These are phyloP conservation scores for Backusella parvicylindrica DNA, from an alignment of 192 early-diverging fungal species.

Conservation along the genomic window DNA sequence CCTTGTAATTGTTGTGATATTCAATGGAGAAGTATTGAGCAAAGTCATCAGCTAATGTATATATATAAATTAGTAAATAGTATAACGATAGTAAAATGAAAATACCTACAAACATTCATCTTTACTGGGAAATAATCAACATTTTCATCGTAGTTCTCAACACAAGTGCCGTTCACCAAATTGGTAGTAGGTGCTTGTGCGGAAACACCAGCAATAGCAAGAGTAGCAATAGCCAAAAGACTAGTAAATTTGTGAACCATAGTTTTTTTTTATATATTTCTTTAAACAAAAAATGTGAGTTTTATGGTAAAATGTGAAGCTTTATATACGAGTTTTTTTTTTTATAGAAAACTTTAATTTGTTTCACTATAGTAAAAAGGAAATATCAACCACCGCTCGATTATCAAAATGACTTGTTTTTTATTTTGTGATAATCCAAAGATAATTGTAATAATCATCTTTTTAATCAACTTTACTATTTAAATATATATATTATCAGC, in stretches of 20 bases:
- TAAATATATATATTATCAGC: not conserved
- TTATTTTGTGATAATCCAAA: not conserved
- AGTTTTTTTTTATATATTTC: not conserved
- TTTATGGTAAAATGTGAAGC: not conserved
- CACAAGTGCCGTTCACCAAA: constrained; percentile 19
- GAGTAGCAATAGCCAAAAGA: constrained; percentile 2
- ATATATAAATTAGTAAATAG: not conserved
- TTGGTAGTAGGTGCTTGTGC: constrained; percentile 21
- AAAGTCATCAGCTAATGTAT: constrained; percentile 39
- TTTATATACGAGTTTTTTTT: not conserved
- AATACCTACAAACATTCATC: constrained; percentile 32
- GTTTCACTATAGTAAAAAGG: not conserved
- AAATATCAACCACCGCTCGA: not conserved
- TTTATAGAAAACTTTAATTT: not conserved
- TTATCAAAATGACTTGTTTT: not conserved
- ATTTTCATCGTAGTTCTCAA: constrained; percentile 35
- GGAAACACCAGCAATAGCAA: constrained; percentile 5
- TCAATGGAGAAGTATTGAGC: constrained; percentile 56
- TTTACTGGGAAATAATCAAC: constrained; percentile 48
- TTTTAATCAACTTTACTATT: not conserved
- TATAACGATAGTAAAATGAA: not conserved
- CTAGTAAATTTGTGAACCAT: not conserved
- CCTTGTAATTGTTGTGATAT: constrained; percentile 64
- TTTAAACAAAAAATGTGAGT: not conserved
- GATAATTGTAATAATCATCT: not conserved